Base-by-base conservation (phyloP, 805 yeast species). In the Wickerhamomyces sydowiorum region DNA sequence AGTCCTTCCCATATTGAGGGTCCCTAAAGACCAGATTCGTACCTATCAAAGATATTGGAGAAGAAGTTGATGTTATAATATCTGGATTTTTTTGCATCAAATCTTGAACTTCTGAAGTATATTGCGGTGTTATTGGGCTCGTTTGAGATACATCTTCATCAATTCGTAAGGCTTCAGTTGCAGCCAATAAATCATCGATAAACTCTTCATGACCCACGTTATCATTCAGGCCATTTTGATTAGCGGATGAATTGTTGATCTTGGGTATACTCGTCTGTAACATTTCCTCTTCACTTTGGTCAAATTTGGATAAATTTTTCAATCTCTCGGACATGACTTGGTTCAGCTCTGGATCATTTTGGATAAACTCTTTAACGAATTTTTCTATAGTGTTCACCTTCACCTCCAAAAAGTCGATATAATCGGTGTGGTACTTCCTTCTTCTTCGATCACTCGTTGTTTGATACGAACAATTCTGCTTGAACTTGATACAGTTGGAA, bases 361-460 rank as follows among this genome's bases (percentile, higher is more conserved):
- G 47, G 5, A 51, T 49, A 36, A 51, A 48, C 41, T 45, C 51
- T 20, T 27, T 36, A 13, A 62, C 54, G 42, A 50, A 61, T 9
- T 37, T 28, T 18, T 52, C 54, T 23, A 61, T 44, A 5, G 40
- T 49, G 0, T 37, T 36, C 0, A 59, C 45, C 38, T 54, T 56
- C 7, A 49, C 46, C 22, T 59, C 63, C 14, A 62, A 48, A 24
- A 55, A 52, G 22, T 51, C 55, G 3, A 61, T 54, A 33, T 62
- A 62, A 39, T 59, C 63, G 1, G 65, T 57, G 41, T 61, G 60
- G 41, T 60, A 62, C 39, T 62, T 62, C 17, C 67, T 37, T 30
- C 66, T 43, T 42, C 67, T 45, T 37, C 64, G 43, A 38, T 62
- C 67, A 30, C 40, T 44, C 9, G 48, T 56, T 1, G 51, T 45